phyloP scores from a whole-genome alignment of 495 filamentous ascomycete species.

The Neurospora hispaniola region DNA sequence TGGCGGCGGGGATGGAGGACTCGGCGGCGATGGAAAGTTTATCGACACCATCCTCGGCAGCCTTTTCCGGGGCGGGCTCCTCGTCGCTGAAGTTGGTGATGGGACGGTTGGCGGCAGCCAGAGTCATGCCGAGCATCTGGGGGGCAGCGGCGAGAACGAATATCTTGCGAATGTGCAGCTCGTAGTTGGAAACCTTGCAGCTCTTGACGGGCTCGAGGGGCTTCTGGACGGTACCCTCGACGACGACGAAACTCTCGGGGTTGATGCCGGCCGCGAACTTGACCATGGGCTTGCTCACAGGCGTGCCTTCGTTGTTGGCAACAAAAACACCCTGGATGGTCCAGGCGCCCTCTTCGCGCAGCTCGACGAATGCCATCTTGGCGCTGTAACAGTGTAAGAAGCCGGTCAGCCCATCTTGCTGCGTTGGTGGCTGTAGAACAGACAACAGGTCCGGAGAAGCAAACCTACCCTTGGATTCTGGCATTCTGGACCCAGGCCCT shows the following conservation, averaged over 20 bases:
- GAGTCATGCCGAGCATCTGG: conserved; percentile 55
- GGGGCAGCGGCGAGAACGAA: conserved; percentile 54
- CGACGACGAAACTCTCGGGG: conserved; percentile 70
- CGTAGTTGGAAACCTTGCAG: conserved; percentile 60
- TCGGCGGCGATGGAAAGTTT: conserved; percentile 29
- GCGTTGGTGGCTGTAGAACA: background rate
- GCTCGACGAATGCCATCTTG: conserved; percentile 85
- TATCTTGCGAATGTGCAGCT: conserved; percentile 79
- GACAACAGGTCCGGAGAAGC: background rate
- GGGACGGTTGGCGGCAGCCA: conserved; percentile 58
- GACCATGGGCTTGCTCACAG: conserved; percentile 74
- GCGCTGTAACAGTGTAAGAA: conserved; percentile 32
- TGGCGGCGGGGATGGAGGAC: conserved; percentile 55
- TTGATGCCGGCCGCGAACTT: conserved; percentile 72
- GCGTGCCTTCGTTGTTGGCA: conserved; percentile 41
- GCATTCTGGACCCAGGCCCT: conserved; percentile 81
- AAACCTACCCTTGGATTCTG: conserved; percentile 51
- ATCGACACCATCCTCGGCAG: conserved; percentile 47
- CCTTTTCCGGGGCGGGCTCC: conserved; percentile 31
- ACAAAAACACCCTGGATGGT: conserved; percentile 50
- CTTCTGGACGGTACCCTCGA: conserved; percentile 73
- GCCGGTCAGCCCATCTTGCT: background rate
- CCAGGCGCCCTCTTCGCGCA: conserved; percentile 66
- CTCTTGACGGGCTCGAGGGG: conserved; percentile 75
- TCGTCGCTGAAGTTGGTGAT: conserved; percentile 55